Base-by-base conservation (phyloP, 2,329 filamentous ascomycete species). In the Colletotrichum noveboracense region DNA sequence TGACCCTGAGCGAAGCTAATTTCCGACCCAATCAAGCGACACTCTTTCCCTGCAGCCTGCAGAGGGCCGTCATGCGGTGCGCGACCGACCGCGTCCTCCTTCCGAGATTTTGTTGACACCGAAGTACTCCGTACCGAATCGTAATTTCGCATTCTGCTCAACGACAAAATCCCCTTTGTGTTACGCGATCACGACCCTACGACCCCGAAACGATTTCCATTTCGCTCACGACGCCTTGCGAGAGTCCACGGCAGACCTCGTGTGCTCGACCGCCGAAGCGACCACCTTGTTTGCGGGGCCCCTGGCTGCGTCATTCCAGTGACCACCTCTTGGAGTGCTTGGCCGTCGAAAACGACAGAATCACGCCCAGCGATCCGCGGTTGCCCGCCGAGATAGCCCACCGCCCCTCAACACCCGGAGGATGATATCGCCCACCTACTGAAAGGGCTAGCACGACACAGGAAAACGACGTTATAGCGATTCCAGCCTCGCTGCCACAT, bases 61-160 rank as follows among this genome's bases (percentile, higher is more conserved):
- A 75, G 48, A 66, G 74, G 71, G 38, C 60, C 71, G 66, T 76
- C 74, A 76, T 76, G 71, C 71, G 71, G 52, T 76, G 74, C 74
- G 74, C 74, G 74, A 76, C 66, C 66, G 74, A 76, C 71, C 74
- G 74, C 74, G 74, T 76, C 71, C 74, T 64, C 66, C 52, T 75
- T 62, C 71, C 71, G 74, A 76, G 61, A 76, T 74, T 76, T 70
- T 76, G 74, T 76, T 76, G 74, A 76, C 74, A 76, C 56, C 61
- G 55, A 75, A 61, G 71, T 76, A 75, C 64, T 67, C 48, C 70
- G 48, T 76, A 60, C 58, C 65, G 48, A 74, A 60, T 43, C 65
- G 58, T 43, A 69, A 61, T 74, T 76, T 76, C 74, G 70, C 74
- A 68, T 76, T 68, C 48, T 64, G 70, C 48, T 74, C 48, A 58